phyloP scores from a whole-genome alignment of 1,284 basidiomycete species.

The Trametes pubescens region DNA sequence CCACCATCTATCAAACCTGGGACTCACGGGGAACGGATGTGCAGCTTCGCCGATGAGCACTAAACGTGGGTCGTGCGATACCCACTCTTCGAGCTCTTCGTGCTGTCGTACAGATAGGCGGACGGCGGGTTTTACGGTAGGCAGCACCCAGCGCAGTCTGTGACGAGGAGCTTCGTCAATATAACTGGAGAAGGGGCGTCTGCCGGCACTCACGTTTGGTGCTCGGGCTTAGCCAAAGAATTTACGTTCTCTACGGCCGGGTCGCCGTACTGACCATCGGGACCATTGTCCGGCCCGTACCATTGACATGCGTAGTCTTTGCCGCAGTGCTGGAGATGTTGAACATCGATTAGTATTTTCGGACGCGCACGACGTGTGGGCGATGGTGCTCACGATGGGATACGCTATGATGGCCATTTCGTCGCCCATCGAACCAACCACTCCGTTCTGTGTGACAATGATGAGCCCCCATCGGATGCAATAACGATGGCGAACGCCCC shows the following conservation, averaged over 20 bases:
- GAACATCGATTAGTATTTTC: neutral
- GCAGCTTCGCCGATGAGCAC: conserved; percentile 50
- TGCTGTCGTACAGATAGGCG: conserved; percentile 29
- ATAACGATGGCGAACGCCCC: neutral
- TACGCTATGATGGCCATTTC: conserved; percentile 45
- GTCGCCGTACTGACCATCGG: conserved; percentile 26
- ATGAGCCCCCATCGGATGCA: neutral
- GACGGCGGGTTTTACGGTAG: conserved; percentile 34
- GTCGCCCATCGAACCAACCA: conserved; percentile 53
- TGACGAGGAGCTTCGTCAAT: neutral
- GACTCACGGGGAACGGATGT: conserved; percentile 59
- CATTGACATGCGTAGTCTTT: conserved; percentile 31
- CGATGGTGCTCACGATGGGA: conserved; percentile 45
- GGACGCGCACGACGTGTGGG: too few relatives aligned
- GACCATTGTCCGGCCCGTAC: conserved; percentile 27
- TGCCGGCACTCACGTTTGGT: conserved; percentile 11
- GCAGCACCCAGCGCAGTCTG: conserved; percentile 47
- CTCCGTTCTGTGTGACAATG: conserved; percentile 40
- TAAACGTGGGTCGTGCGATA: conserved; percentile 35
- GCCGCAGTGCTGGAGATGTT: conserved; percentile 13
- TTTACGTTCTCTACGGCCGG: conserved; percentile 19
- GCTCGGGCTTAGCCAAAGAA: conserved; percentile 3
- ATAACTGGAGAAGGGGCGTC: too few relatives aligned
- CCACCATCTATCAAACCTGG: neutral
- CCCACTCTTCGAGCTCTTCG: conserved; percentile 42